Conservation (phyloP, 176 grass and related monocot species). For the Hsuehochloa calcarea region DNA sequence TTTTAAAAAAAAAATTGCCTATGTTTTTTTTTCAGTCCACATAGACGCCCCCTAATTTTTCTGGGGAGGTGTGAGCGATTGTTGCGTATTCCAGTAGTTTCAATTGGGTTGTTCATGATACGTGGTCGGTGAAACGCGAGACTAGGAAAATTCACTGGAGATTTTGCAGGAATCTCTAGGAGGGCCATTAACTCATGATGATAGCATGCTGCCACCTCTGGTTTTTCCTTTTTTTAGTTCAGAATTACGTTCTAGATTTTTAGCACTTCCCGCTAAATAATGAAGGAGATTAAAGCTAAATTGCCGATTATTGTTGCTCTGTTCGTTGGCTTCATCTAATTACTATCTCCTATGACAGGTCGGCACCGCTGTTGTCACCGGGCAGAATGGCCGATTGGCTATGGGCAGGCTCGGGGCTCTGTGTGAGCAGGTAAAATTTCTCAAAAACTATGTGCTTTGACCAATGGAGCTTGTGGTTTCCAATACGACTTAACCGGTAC, state of each 20-base stretch:
- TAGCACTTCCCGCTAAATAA: neutral
- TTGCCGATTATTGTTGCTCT: too few relatives aligned
- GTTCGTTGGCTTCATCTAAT: neutral
- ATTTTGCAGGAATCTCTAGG: neutral
- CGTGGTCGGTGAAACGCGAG: neutral
- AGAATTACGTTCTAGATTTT: neutral
- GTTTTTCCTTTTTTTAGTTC: neutral
- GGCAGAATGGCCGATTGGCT: conserved; percentile 81
- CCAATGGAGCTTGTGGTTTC: neutral
- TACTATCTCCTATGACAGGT: conserved; percentile 41
- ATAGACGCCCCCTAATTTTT: neutral
- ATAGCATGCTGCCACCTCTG: neutral
- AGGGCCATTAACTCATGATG: too few relatives aligned
- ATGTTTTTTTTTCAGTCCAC: too few relatives aligned
- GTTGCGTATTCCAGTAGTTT: neutral
- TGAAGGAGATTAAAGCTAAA: neutral
- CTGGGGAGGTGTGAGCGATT: neutral
- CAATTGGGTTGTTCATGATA: neutral
- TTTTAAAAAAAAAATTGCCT: too few relatives aligned
- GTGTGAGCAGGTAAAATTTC: conserved; percentile 75
- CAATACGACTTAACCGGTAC: neutral
- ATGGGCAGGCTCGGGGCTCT: conserved; percentile 78
- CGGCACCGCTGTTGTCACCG: conserved; percentile 89
- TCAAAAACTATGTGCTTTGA: neutral
- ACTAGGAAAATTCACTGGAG: neutral